Conservation (phyloP, 257 asterid species). For the Solanum neorickii region DNA sequence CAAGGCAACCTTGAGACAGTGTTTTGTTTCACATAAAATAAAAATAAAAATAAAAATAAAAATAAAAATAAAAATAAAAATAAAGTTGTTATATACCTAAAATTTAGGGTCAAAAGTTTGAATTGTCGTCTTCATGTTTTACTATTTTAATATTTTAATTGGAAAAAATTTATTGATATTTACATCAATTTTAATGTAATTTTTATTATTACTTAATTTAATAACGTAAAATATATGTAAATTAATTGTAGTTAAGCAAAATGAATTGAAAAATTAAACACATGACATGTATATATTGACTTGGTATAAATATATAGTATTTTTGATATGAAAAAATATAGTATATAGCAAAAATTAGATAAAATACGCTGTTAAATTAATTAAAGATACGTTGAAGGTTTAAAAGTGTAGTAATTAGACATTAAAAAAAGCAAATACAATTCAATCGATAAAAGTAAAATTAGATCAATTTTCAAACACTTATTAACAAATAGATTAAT, state of each 20-base stretch:
- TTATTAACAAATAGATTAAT: too few relatives aligned
- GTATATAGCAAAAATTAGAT: neutral
- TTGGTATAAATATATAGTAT: neutral
- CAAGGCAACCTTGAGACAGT: neutral
- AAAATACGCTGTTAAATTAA: rapidly evolving
- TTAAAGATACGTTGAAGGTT: neutral
- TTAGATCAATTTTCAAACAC: rapidly evolving
- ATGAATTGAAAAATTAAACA: too few relatives aligned
- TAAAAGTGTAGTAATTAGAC: neutral
- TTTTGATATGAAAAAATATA: neutral
- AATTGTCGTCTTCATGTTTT: neutral
- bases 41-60: too few relatives aligned
- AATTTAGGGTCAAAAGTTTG: neutral
- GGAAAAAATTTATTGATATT: too few relatives aligned
- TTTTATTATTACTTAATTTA: too few relatives aligned
- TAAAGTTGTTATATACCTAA: neutral
- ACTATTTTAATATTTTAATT: neutral
- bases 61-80: too few relatives aligned
- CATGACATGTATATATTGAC: too few relatives aligned
- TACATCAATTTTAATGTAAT: too few relatives aligned
- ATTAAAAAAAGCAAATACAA: rapidly evolving
- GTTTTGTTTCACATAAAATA: neutral
- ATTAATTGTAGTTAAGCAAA: too few relatives aligned
- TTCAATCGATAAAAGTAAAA: too few relatives aligned
- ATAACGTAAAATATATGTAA: too few relatives aligned